These are phyloP conservation scores for Cryptococcus depauperatus DNA, from an alignment of 1,284 basidiomycete genomes.

Conservation along the genomic window DNA sequence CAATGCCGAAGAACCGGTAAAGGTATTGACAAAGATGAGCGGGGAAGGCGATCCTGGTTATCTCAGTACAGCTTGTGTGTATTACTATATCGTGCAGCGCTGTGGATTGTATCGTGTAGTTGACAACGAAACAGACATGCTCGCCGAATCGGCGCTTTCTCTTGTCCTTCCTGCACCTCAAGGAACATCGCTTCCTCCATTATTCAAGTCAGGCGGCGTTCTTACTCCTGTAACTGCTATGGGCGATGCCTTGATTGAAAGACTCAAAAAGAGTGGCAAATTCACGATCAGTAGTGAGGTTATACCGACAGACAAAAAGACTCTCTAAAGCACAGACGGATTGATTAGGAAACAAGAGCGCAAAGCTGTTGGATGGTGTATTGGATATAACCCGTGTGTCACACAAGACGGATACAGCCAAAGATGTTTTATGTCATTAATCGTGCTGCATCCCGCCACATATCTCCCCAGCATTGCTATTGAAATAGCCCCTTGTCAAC, in stretches of 20 bases:
- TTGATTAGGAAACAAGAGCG: too few relatives aligned
- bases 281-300: conserved; percentile 21
- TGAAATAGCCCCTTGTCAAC: too few relatives aligned
- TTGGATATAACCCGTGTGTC: too few relatives aligned
- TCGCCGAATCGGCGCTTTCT: conserved; percentile 65
- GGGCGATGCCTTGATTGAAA: conserved; percentile 60
- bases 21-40: conserved; percentile 56
- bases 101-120: too few relatives aligned
- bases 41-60: conserved; percentile 77
- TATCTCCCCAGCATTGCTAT: too few relatives aligned
- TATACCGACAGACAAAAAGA: conserved; percentile 1
- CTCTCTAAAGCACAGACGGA: too few relatives aligned
- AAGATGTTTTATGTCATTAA: too few relatives aligned
- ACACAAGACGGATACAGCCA: too few relatives aligned
- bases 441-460: too few relatives aligned
- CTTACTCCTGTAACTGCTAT: conserved; percentile 70
- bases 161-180: conserved; percentile 49
- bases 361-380: too few relatives aligned
- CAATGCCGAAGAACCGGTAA: conserved; percentile 38
- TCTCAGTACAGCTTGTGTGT: conserved; percentile 55
- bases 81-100: too few relatives aligned
- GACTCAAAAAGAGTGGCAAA: conserved; percentile 47
- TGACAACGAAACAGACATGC: conserved; percentile 52
- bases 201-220: conserved; percentile 54
- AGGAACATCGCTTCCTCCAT: conserved; percentile 50